Percentiles rank a stretch among this genome's conserved stretches.
Evolutionary conservation across 2,329 filamentous ascomycete species (phyloP).

Genomic region (Penicillium occitanis): DNA sequence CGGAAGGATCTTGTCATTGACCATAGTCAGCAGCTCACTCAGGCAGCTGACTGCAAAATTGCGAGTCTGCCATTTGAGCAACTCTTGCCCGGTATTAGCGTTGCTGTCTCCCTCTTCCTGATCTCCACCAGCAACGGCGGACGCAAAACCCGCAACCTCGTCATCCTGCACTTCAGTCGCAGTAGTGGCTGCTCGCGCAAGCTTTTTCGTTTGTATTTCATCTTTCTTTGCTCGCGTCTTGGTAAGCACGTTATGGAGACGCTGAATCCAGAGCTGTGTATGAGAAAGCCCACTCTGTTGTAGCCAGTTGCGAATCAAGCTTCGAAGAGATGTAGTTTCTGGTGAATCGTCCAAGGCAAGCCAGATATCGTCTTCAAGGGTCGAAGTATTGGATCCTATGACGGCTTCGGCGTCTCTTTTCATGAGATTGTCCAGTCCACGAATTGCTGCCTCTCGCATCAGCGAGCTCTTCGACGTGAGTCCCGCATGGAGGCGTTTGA

Average conservation of each 20-base stretch:
- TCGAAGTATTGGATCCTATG: constrained; percentile 69
- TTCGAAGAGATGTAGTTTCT: constrained; percentile 74
- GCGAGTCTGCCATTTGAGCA: constrained; percentile 90
- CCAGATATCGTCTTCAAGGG: constrained; percentile 91
- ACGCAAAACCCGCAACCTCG: constrained; percentile 92
- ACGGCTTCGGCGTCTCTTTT: constrained; percentile 85
- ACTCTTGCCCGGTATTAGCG: constrained; percentile 68
- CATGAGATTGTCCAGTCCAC: constrained; percentile 93
- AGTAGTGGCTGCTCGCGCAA: constrained; percentile 43
- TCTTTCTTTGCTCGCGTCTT: constrained; percentile 73
- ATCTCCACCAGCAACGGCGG: constrained; percentile 62
- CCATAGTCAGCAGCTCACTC: constrained; percentile 74
- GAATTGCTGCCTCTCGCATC: constrained; percentile 76
- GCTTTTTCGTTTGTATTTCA: constrained; percentile 40
- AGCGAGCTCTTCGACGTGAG: constrained; percentile 67
- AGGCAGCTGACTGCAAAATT: constrained; percentile 91
- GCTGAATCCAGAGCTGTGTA: constrained; percentile 80
- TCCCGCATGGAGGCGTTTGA: constrained; percentile 75
- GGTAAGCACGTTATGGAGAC: constrained; percentile 83
- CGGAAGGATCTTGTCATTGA: constrained; percentile 74
- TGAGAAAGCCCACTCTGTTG: constrained; percentile 81
- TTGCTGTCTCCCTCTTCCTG: constrained; percentile 56
- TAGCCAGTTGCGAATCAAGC: constrained; percentile 89
- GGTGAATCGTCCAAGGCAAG: constrained; percentile 77
- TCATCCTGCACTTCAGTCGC: constrained; percentile 87